phyloP scores from a whole-genome alignment of 2,329 filamentous ascomycete genomes.

The Sporothrix curviconia region DNA sequence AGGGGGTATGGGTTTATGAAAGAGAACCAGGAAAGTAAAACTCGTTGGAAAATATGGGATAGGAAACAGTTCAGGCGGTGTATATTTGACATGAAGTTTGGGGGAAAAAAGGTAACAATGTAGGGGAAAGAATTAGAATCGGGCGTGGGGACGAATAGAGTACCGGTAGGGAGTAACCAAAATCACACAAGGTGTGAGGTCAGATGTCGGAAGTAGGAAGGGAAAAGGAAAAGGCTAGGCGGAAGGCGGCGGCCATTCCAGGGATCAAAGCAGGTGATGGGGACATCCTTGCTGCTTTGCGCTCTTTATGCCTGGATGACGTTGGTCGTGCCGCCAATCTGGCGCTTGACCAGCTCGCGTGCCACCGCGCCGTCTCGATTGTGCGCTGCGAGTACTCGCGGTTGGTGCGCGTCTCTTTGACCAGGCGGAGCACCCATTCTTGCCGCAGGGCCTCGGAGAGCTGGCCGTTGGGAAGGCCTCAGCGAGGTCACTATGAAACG shows the following conservation, averaged over 20 bases:
- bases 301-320: conserved; percentile 48
- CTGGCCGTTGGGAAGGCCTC: conserved; percentile 87
- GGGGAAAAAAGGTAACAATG: background rate
- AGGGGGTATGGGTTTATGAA: conserved; percentile 1
- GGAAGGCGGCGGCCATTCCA: no score
- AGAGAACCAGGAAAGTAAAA: background rate
- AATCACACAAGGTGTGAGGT: no score
- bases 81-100: conserved; percentile 15
- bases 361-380: conserved; percentile 92
- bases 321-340: conserved; percentile 52
- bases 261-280: no score
- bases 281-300: no score
- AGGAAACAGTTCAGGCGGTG: conserved; percentile 6
- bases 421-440: conserved; percentile 83
- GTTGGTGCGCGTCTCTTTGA: conserved; percentile 86
- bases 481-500: conserved; percentile 85
- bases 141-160: background rate
- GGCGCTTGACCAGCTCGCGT: conserved; percentile 93
- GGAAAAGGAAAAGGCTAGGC: no score
- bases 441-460: conserved; percentile 77
- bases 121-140: background rate
- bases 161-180: no score
- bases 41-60: background rate
- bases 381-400: conserved; percentile 80
- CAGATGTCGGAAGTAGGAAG: background rate